Base-by-base conservation (phyloP, 139 green algal genomes). In the Trebouxia sp. region DNA sequence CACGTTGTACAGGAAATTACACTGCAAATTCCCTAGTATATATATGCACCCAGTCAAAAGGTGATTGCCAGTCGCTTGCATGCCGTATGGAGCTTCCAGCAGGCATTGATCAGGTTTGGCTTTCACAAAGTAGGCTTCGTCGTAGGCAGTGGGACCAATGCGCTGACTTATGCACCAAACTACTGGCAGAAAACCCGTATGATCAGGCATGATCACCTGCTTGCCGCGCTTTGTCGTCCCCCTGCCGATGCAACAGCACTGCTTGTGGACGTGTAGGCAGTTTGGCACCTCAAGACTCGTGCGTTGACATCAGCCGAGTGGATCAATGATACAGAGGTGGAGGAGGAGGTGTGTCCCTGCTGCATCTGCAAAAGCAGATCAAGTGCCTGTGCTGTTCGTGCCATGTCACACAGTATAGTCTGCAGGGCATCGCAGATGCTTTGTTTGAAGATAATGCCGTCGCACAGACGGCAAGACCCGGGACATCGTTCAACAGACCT, bases 241-340 rank as follows among this genome's bases (percentile, higher is more conserved):
- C n/a, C n/a, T n/a, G n/a, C n/a, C n/a, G n/a, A n/a, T n/a, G n/a
- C n/a, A n/a, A n/a, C n/a, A n/a, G n/a, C 26, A 22, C 50, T 58
- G 22, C 69, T 53, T 78, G 38, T 56, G 45, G 65, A n/a, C 32
- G 20, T 2, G 50, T 84, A 93, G 89, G 88, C 87, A 7, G 90
- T 90, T 0, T 96, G 92, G 92, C 95, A 93, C 82, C 65, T 96
- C 0, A 96, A 96, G 43, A 88, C 82, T 26, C 83, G 92, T 0
- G 91, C 92, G 0, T 83, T 95, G 17, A 95, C 91, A 3, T 38
- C 93, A 24, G 92, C 92, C 53, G 90, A 92, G 76, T 96, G 90
- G 90, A 91, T 96, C 9, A 89, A 96, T 84, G 92, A 96, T 78
- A 94, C 88, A 9, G 92, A 96, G 37, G 84, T 95, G 3, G 91